Conservation (phyloP, 1,139 yeast genomes). For the Martiniozyma asiatica region DNA sequence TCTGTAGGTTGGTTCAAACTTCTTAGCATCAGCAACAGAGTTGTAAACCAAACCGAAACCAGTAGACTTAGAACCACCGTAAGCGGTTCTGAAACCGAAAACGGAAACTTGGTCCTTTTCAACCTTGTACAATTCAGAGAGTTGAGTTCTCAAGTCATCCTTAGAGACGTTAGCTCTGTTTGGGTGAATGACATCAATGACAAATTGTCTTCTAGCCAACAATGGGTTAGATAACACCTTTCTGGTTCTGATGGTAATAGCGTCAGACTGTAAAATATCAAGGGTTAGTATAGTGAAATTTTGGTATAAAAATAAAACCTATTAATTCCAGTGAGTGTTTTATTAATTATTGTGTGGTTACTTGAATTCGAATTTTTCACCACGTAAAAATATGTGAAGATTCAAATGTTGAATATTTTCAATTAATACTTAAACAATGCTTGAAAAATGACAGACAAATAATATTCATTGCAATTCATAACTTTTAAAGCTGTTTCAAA, state of each 20-base stretch:
- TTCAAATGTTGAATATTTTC: too few species aligned
- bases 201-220: slow-evolving; percentile 99
- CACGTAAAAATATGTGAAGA: too few species aligned
- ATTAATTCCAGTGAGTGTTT: too few species aligned
- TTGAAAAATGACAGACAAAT: too few species aligned
- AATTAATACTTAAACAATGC: too few species aligned
- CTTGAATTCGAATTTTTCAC: too few species aligned
- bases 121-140: slow-evolving; percentile 93
- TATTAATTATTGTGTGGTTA: neutral
- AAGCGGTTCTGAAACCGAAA: slow-evolving; percentile 98
- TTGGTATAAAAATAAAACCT: too few species aligned
- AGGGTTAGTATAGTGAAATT: slow-evolving; percentile 4
- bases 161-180: slow-evolving; percentile 98
- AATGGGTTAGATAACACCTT: slow-evolving; percentile 99
- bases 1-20: slow-evolving; percentile 99
- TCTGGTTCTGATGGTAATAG: slow-evolving; percentile 99
- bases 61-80: slow-evolving; percentile 99
- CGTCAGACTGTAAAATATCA: slow-evolving; percentile 61
- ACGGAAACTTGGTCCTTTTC: slow-evolving; percentile 98
- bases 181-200: slow-evolving; percentile 99
- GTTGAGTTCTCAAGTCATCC: slow-evolving; percentile 98
- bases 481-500: too few species aligned
- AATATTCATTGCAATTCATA: too few species aligned
- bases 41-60: slow-evolving; percentile 99
- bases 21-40: slow-evolving; percentile 96